Base-by-base conservation (phyloP, 371 early-diverging fungal species). In the Mortierella sp. region DNA sequence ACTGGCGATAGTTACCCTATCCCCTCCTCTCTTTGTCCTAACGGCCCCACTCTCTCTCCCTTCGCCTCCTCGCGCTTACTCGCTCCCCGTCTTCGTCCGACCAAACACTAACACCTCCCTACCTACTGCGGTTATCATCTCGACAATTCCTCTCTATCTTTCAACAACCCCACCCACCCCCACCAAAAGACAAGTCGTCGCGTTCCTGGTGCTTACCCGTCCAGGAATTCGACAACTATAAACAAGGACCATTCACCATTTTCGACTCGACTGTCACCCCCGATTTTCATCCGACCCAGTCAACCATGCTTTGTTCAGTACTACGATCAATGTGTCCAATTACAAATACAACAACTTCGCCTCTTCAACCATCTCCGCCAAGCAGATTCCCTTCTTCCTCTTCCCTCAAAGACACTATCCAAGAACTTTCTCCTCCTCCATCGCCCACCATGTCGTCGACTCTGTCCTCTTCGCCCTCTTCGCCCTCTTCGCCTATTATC, bases 291-390 rank as follows among this genome's bases (percentile, higher is more conserved):
- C 75, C 75, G 41, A 70, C 56, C 56, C 80, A 82, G 55, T 55
- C 74, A 60, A 68, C 82, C 41, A 78, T 77, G 78, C 78, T 75
- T 55, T 71, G 75, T 75, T 75, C 78, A 46, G 68, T 78, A 38
- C 35, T 82, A 75, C 72, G 71, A 32, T 78, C 77, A 68, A 63
- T 78, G 75, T 82, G 72, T 51, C 75, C 75, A 68, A 46, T 48
- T 54, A 77, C 74, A 29, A 46, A 48, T 54, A 77, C 74, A 29
- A 27, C 75, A 29, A 27, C 75, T 51, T 44, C 74, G 55, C 46
- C 58, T 44, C 63, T 74, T 14, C 56, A 74, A 27, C 72, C 21
- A 27, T 71, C 51, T 41, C 35, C 75, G 65, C 65, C 75, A 35
- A 54, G 72, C 49, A 51, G 32, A 51, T 72, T 72, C 35, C 18